Percentiles rank a stretch among this genome's conserved stretches.
Evolutionary conservation across 768 basidiomycete species (phyloP).

Genomic region (Lentinula detonsa): DNA sequence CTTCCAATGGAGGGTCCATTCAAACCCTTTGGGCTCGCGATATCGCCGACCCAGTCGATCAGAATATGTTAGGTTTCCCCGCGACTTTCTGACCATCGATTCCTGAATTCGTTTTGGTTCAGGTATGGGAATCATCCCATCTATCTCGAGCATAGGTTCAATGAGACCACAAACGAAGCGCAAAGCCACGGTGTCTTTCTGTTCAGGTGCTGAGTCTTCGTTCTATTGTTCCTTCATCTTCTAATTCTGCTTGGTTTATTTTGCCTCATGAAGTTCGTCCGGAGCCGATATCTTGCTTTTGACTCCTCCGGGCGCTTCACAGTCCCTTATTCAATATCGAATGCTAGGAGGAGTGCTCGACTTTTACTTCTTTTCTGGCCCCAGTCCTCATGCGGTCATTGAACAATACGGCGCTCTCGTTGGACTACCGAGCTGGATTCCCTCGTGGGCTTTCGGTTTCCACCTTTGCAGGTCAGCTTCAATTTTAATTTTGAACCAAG

Average conservation of each 20-base stretch:
- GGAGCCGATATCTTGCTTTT: conserved; percentile 68
- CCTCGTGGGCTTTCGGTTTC: conserved; percentile 74
- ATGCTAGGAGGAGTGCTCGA: conserved; percentile 71
- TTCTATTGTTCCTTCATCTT: not conserved
- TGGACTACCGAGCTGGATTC: conserved; percentile 67
- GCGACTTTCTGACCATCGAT: not conserved
- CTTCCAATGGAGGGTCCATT: conserved; percentile 49
- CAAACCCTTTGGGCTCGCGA: conserved; percentile 69
- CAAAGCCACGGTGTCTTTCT: conserved; percentile 74
- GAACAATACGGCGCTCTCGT: conserved; percentile 66
- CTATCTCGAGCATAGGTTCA: conserved; percentile 70
- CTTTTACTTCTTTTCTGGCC: conserved; percentile 71
- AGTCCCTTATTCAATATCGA: conserved; percentile 66
- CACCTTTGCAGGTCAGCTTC: conserved; percentile 57
- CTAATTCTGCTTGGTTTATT: conserved; percentile 1
- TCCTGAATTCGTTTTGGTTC: not conserved
- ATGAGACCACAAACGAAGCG: conserved; percentile 40
- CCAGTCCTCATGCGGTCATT: conserved; percentile 48
- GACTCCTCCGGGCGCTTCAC: conserved; percentile 47
- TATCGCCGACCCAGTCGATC: conserved; percentile 53
- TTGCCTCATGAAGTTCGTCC: conserved; percentile 37
- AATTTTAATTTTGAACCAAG: not conserved
- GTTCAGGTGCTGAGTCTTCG: conserved; percentile 39
- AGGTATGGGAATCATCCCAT: conserved; percentile 73
- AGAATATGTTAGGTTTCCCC: conserved; percentile 48